Conservation (phyloP, 2,329 filamentous ascomycete species). For the Albifimbria verrucaria region DNA sequence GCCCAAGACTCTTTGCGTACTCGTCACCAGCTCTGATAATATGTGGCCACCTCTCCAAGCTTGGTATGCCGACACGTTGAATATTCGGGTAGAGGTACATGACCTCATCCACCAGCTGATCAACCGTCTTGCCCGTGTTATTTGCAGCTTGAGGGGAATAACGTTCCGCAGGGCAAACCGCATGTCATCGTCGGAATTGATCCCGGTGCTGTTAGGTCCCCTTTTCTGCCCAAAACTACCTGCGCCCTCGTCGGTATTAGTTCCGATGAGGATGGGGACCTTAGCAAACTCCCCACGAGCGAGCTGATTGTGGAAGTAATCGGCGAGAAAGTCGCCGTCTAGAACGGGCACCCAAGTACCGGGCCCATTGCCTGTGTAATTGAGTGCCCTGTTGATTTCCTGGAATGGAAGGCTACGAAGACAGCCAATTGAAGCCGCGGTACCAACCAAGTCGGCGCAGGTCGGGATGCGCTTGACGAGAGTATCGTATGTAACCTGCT, state of each 20-base stretch:
- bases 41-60: conserved; percentile 21
- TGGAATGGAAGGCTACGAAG: neutral
- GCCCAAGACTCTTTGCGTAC: conserved; percentile 12
- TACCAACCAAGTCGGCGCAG: conserved; percentile 13
- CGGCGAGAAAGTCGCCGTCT: conserved; percentile 22
- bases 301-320: conserved; percentile 18
- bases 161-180: conserved; percentile 9
- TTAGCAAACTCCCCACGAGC: conserved; percentile 23
- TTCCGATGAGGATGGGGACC: conserved; percentile 26
- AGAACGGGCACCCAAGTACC: neutral
- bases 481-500: conserved; percentile 19
- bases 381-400: neutral
- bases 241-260: conserved; percentile 19
- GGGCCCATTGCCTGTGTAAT: neutral
- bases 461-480: conserved; percentile 16
- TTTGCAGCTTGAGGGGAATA: conserved; percentile 8
- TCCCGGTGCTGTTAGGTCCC: conserved; percentile 10
- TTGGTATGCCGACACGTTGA: conserved; percentile 26
- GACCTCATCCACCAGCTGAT: conserved; percentile 14
- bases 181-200: conserved; percentile 23
- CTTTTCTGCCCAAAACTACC: conserved; percentile 16
- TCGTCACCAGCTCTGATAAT: conserved; percentile 15
- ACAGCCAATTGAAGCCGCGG: neutral
- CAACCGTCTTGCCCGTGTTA: conserved; percentile 15
- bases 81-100: conserved; percentile 22